Evolutionary conservation across 129 eudicot species (phyloP).

Genomic region (Lactuca sativa): DNA sequence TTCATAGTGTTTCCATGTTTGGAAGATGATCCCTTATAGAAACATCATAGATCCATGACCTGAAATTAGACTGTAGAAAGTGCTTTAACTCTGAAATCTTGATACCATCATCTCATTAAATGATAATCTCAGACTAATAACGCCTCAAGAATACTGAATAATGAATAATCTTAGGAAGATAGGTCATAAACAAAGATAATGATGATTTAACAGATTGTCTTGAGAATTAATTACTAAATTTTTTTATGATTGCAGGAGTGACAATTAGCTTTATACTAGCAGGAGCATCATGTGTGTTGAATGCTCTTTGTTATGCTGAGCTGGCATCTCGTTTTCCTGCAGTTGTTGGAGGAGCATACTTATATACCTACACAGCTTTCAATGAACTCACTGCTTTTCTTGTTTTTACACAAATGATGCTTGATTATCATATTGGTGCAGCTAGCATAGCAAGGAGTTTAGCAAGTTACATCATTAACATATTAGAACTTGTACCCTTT

Average conservation of each 20-base stretch:
- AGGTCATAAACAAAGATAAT: no score
- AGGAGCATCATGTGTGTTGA: conserved; percentile 90
- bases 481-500: conserved; percentile 70
- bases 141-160: no score
- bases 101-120: no score
- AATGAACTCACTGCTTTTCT: conserved; percentile 97
- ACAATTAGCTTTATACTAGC: conserved; percentile 90
- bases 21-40: no score
- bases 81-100: no score
- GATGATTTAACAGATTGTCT: not conserved
- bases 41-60: not conserved
- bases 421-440: conserved; percentile 98
- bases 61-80: not conserved
- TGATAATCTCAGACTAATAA: no score
- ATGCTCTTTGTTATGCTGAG: conserved; percentile 97
- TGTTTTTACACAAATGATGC: conserved; percentile 93
- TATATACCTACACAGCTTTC: conserved; percentile 91
- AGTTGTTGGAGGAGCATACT: conserved; percentile 98
- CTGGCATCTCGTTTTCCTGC: conserved; percentile 95
- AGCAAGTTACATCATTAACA: conserved; percentile 73
- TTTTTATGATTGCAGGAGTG: conserved; percentile 59
- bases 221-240: not conserved
- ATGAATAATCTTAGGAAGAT: no score
- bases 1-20: no score
- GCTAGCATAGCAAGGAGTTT: conserved; percentile 98